These are phyloP conservation scores for Curvularia lunata DNA, from an alignment of 2,329 filamentous ascomycete species.

Conservation along the genomic window DNA sequence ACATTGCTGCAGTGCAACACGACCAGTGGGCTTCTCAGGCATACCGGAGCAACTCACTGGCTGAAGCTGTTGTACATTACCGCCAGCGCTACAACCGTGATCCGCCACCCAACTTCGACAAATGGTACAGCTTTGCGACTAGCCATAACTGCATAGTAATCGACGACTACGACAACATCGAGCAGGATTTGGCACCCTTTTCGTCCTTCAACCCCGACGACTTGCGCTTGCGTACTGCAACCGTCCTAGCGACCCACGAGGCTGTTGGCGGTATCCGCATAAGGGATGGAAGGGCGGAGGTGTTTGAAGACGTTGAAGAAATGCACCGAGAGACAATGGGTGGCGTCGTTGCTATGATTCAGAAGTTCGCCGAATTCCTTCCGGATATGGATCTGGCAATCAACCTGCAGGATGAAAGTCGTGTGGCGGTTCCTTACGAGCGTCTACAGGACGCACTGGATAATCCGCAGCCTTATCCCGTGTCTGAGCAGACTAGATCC, in stretches of 20 bases:
- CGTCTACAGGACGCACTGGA: constrained; percentile 36
- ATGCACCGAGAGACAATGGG: constrained; percentile 66
- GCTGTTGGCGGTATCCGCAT: constrained; percentile 64
- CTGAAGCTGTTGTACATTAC: constrained; percentile 60
- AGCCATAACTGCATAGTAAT: constrained; percentile 60
- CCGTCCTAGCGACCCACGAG: constrained; percentile 60
- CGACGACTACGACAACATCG: constrained; percentile 66
- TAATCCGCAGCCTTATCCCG: constrained; percentile 33
- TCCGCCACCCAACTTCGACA: constrained; percentile 66
- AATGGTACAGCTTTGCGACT: constrained; percentile 65
- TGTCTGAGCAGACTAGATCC: constrained; percentile 29
- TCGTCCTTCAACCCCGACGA: constrained; percentile 58
- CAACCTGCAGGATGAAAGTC: constrained; percentile 67
- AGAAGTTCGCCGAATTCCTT: constrained; percentile 56
- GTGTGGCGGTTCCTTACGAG: constrained; percentile 60
- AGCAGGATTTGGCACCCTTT: constrained; percentile 63
- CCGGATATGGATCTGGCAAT: constrained; percentile 70
- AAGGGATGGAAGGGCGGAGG: constrained; percentile 57
- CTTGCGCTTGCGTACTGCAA: constrained; percentile 60
- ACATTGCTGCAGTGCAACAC: constrained; percentile 56
- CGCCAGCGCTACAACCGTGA: constrained; percentile 58
- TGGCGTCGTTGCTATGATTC: constrained; percentile 61
- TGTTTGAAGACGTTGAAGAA: constrained; percentile 54
- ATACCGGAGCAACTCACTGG: constrained; percentile 55
- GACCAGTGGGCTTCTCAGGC: constrained; percentile 58